Conservation (phyloP, 495 filamentous ascomycete species). For the Sabuloglossum arenarium region DNA sequence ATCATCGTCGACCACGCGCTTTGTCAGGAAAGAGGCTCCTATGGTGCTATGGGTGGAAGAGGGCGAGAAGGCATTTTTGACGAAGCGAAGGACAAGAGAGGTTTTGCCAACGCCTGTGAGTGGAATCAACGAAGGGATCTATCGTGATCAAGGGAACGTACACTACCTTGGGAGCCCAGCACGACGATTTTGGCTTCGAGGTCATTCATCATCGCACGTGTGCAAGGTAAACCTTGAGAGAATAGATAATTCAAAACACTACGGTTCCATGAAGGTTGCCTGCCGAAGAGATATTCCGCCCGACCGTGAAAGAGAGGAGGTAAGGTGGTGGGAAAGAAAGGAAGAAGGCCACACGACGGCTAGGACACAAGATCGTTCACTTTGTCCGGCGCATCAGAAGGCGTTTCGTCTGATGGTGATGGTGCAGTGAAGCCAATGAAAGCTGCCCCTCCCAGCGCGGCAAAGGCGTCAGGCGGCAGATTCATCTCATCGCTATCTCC, state of each 20-base stretch:
- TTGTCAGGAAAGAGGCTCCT: slow-evolving; percentile 86
- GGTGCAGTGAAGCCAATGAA: too few species aligned
- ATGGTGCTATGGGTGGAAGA: slow-evolving; percentile 58
- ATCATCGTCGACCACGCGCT: slow-evolving; percentile 70
- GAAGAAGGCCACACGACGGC: too few species aligned
- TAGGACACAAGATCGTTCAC: too few species aligned
- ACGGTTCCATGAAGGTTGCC: not conserved
- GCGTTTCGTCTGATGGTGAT: too few species aligned
- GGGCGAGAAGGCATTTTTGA: slow-evolving; percentile 55
- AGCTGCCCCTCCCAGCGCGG: too few species aligned
- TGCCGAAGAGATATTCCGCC: too few species aligned
- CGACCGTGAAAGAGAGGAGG: too few species aligned
- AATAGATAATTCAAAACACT: not conserved
- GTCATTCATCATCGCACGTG: slow-evolving; percentile 36
- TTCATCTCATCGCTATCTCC: too few species aligned
- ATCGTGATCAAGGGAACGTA: not conserved
- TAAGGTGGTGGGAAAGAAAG: too few species aligned
- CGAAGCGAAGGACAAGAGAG: slow-evolving; percentile 69
- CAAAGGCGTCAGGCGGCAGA: too few species aligned
- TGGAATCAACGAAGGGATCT: not conserved
- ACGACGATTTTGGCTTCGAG: slow-evolving; percentile 45
- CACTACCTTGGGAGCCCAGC: slow-evolving; percentile 13
- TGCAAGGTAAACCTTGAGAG: not conserved
- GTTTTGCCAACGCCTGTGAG: slow-evolving; percentile 75
- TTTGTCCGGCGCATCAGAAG: too few species aligned